A percentile compares a stretch with the other conserved stretches of the same genome.
phyloP scores from a whole-genome alignment of 1,284 basidiomycete genomes.

The Ceratobasidium sp. region DNA sequence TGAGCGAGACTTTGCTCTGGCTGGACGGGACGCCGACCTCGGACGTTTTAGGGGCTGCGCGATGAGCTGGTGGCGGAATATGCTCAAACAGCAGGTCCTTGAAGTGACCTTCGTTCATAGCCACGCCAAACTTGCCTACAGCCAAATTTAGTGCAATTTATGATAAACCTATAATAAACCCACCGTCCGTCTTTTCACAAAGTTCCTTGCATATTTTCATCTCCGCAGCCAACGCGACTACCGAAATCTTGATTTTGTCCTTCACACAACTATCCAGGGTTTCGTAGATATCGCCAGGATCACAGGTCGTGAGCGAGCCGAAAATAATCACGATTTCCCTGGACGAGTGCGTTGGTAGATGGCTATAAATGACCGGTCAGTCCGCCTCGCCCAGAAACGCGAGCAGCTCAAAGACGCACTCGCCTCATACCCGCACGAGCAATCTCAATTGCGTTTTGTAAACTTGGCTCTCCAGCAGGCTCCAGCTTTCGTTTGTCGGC shows the following conservation, averaged over 20 bases:
- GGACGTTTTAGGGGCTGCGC: constrained; percentile 64
- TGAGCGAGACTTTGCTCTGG: constrained; percentile 56
- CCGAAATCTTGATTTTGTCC: constrained; percentile 87
- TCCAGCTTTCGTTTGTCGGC: constrained; percentile 89
- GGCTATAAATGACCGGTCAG: constrained; percentile 61
- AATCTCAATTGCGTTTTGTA: constrained; percentile 98
- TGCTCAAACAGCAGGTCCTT: constrained; percentile 95
- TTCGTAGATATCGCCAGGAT: constrained; percentile 96
- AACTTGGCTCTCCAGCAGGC: constrained; percentile 90
- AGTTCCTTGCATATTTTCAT: constrained; percentile 97
- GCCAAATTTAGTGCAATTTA: constrained; percentile 43
- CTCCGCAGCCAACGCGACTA: constrained; percentile 93
- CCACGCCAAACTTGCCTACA: constrained; percentile 90
- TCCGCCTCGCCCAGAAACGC: neutral
- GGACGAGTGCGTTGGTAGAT: constrained; percentile 94
- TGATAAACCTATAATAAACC: constrained; percentile 49
- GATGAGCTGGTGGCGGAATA: constrained; percentile 93
- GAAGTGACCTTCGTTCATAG: constrained; percentile 96
- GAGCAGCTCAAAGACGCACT: constrained; percentile 45
- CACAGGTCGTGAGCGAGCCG: constrained; percentile 94
- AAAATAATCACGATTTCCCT: constrained; percentile 94
- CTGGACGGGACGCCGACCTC: constrained; percentile 21
- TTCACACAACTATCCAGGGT: constrained; percentile 84
- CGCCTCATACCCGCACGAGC: constrained; percentile 90
- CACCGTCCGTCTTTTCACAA: constrained; percentile 88